Evolutionary conservation across 2,329 filamentous ascomycete genomes (phyloP), one percentile per base, ranked within the genome.

Genomic region (Lachnellula willkommii): DNA sequence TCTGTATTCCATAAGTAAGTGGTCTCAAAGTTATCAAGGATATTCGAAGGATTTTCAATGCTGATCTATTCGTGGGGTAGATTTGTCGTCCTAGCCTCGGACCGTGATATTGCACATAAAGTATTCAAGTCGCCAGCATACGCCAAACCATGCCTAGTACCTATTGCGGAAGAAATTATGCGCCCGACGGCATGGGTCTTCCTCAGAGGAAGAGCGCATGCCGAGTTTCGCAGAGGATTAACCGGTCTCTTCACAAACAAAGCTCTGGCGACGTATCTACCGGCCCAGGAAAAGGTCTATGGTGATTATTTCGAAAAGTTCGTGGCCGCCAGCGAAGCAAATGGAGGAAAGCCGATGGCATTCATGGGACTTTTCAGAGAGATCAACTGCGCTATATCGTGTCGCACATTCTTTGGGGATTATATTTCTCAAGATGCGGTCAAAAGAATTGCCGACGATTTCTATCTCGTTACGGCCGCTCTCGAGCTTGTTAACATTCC

Each of bases 401-500:
- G 87, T 74, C 81, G 88, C 48, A 91, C 88, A 8, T 92, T 92
- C 67, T 87, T 90, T 47, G 88, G 89, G 24, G 81, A 90, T 72
- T 91, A 91, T 74, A 89, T 90, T 71, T 82, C 82, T 8, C 81
- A 89, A 45, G 81, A 83, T 57, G 79, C 82, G 4, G 81, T 92
- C 55, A 85, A 88, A 75, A 85, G 80, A 70, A 88, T 92, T 56
- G 85, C 88, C 17, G 83, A 90, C 66, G 88, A 92, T 71, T 92
- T 88, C 71, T 91, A 90, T 71, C 77, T 84, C 57, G 87, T 88
- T 64, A 92, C 88, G 4, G 88, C 84, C 22, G 88, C 89, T 0
- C 79, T 92, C 45, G 88, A 92, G 70, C 79, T 92, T 22, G 88
- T 92, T 74, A 91, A 91, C 72, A 83, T 91, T 65, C 88, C 88